Percentiles rank a stretch among this genome's conserved stretches.
phyloP scores from a whole-genome alignment of 345 rosid species.

The Streptanthus diversifolius region DNA sequence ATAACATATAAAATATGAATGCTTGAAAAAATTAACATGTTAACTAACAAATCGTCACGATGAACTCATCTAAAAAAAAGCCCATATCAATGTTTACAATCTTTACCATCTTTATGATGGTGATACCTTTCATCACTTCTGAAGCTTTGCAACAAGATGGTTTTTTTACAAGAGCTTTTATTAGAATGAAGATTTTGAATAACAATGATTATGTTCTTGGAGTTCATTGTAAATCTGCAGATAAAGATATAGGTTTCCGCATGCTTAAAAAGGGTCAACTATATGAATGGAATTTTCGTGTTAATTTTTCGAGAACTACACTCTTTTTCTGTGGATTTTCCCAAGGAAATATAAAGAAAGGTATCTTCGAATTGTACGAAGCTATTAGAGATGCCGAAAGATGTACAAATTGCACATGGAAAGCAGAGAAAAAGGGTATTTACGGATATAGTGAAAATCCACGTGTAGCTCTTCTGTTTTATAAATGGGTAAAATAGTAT shows the following conservation, averaged over 20 bases:
- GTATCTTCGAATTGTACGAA: background rate
- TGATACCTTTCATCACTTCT: background rate
- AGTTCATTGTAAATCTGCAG: background rate
- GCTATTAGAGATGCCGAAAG: background rate
- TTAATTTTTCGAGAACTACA: background rate
- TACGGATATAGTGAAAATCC: background rate
- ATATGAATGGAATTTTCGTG: background rate
- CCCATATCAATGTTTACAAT: background rate
- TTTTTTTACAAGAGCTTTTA: too few species aligned
- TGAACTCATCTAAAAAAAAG: background rate
- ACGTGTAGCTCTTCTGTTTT: background rate
- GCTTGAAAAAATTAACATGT: background rate
- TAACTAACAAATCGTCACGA: background rate
- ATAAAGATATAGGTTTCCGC: background rate
- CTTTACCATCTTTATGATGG: background rate
- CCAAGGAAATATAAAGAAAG: background rate
- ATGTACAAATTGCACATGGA: background rate
- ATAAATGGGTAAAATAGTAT: background rate
- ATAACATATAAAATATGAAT: background rate
- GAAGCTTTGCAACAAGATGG: background rate
- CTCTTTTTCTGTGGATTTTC: background rate
- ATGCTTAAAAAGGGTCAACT: background rate
- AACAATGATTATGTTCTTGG: too few species aligned
- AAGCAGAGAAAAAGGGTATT: background rate
- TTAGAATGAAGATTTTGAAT: too few species aligned